A percentile compares a stretch with the other conserved stretches of the same genome.
Conservation (phyloP, 1,139 yeast species). For the Scheffersomyces cryptocercus region DNA sequence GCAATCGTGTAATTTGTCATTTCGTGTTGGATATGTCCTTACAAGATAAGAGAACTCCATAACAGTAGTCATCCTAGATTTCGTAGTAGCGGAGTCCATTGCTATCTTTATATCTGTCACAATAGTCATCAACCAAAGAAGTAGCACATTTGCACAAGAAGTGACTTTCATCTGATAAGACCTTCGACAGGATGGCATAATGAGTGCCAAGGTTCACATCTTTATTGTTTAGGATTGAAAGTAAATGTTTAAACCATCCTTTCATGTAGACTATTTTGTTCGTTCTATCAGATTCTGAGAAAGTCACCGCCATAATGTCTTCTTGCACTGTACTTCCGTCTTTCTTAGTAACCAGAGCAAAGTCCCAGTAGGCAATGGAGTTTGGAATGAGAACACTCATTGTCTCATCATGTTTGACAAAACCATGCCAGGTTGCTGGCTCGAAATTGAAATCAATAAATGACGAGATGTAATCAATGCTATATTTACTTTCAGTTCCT, state of each 20-base stretch:
- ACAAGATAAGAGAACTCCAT: too few species aligned
- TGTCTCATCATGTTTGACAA: conserved; percentile 12
- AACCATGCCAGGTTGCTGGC: conserved; percentile 23
- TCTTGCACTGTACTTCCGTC: neutral
- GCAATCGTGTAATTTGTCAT: too few species aligned
- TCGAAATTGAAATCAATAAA: conserved; percentile 20
- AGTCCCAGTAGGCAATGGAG: conserved; percentile 25
- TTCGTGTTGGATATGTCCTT: too few species aligned
- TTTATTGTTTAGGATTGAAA: conserved; percentile 4
- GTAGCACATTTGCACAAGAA: conserved; percentile 15
- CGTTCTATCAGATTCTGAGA: conserved; percentile 22
- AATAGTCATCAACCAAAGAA: conserved; percentile 12
- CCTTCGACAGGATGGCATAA: conserved; percentile 1
- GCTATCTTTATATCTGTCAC: conserved; percentile 5
- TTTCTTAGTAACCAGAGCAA: neutral
- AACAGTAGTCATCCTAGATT: too few species aligned
- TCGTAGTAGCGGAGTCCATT: too few species aligned
- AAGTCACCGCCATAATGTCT: conserved; percentile 20
- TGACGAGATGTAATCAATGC: conserved; percentile 18
- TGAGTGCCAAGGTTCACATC: neutral
- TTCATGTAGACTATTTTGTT: conserved; percentile 17
- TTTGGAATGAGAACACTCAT: conserved; percentile 29
- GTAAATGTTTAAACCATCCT: conserved; percentile 18
- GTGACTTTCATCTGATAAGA: conserved; percentile 6
- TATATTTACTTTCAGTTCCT: conserved; percentile 6